A percentile compares a stretch with the other conserved stretches of the same genome.
Conservation (phyloP, 108 stramenopile species). For the Pinguiococcus pyrenoidosus region DNA sequence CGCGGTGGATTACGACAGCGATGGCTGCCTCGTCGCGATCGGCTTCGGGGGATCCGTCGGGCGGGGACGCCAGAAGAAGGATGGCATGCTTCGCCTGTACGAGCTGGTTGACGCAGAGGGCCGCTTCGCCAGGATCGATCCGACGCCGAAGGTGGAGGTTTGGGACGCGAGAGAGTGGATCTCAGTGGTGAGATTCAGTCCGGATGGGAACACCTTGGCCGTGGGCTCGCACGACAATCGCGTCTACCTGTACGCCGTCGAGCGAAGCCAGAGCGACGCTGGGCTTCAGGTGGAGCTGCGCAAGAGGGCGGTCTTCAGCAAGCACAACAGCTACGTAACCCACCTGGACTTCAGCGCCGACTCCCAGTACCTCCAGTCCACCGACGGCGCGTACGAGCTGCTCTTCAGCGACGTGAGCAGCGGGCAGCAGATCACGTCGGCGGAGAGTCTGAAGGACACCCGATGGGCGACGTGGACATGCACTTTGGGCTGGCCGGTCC, state of each 20-base stretch:
- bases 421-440: constrained; percentile 20
- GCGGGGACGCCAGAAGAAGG: constrained; percentile 7
- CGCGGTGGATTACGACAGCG: constrained; percentile 31
- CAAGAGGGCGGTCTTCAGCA: constrained; percentile 12
- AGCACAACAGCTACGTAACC: constrained; percentile 24
- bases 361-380: constrained; percentile 28
- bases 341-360: constrained; percentile 38
- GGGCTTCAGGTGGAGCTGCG: no score
- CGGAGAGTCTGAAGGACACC: constrained; percentile 29
- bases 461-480: constrained; percentile 34
- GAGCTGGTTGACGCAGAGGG: no score
- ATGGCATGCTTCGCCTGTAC: constrained; percentile 16
- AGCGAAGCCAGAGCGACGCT: constrained; percentile 4
- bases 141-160: constrained; percentile 9
- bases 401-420: constrained; percentile 29
- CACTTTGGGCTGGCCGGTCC: constrained; percentile 34
- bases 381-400: constrained; percentile 14
- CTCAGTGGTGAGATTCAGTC: constrained; percentile 22
- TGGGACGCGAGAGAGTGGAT: constrained; percentile 33
- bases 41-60: constrained; percentile 32
- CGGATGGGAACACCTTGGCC: constrained; percentile 29
- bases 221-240: constrained; percentile 24
- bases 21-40: constrained; percentile 34
- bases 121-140: neutral
- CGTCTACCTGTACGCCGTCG: constrained; percentile 26